Conservation (phyloP, 345 rosid species). For the Viola odorata region DNA sequence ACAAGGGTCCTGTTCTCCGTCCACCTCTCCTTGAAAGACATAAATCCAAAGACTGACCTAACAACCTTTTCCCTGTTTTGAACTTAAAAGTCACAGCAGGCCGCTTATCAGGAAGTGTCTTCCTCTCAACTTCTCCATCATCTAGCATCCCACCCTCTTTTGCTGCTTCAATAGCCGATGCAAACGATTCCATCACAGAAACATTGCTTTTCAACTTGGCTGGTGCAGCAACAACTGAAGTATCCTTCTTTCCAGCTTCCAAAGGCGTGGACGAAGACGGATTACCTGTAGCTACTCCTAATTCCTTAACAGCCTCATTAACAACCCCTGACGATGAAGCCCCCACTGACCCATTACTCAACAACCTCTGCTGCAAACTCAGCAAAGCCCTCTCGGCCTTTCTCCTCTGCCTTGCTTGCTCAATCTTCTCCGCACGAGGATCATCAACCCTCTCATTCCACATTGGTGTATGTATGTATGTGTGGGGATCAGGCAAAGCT, state of each 20-base stretch:
- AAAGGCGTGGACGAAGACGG: constrained; percentile 35
- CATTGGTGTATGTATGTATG: constrained; percentile 68
- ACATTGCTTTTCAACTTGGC: constrained; percentile 33
- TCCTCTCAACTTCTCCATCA: constrained; percentile 39
- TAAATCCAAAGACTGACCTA: constrained; percentile 56
- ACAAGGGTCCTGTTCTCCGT: constrained; percentile 29
- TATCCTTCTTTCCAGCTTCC: constrained; percentile 47
- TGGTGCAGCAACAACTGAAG: constrained; percentile 32
- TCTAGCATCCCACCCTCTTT: constrained; percentile 39
- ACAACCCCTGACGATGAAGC: constrained; percentile 35
- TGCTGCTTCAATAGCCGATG: constrained; percentile 75
- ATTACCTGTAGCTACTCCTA: constrained; percentile 19
- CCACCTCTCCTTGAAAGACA: constrained; percentile 49
- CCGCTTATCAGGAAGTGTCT: constrained; percentile 46
- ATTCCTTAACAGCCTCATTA: constrained; percentile 23
- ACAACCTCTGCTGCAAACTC: constrained; percentile 83
- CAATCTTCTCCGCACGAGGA: constrained; percentile 77
- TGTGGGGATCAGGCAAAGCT: constrained; percentile 94
- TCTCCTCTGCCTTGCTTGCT: constrained; percentile 82
- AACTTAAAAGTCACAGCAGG: constrained; percentile 50
- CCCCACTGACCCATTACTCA: constrained; percentile 34
- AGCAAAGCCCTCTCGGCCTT: constrained; percentile 88
- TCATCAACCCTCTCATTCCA: constrained; percentile 76
- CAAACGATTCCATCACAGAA: constrained; percentile 70
- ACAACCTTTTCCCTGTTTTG: constrained; percentile 56